Percentiles rank a stretch among this genome's conserved stretches.
Evolutionary conservation across 1,284 basidiomycete species (phyloP).

Genomic region (Naganishia albida): DNA sequence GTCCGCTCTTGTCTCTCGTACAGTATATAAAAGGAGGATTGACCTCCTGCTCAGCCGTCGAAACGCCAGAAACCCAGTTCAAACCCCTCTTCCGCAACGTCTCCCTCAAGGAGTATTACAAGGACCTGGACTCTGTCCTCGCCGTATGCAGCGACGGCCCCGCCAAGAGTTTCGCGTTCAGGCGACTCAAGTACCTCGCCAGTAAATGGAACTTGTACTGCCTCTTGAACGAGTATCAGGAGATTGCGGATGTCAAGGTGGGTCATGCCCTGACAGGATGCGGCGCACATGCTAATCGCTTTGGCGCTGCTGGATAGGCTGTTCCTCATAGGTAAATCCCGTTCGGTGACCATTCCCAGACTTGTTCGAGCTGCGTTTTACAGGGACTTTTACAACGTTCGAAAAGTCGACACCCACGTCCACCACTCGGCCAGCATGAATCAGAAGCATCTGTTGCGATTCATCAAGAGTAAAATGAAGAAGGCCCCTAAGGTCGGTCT

Average conservation of each 20-base stretch:
- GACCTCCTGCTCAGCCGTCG: not conserved
- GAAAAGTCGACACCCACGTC: slow-evolving; percentile 98
- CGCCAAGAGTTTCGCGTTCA: slow-evolving; percentile 92
- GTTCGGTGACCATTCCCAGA: not conserved
- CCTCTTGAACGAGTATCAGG: slow-evolving; percentile 90
- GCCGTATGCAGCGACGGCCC: slow-evolving; percentile 88
- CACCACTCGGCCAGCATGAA: slow-evolving; percentile 99
- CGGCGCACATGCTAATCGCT: not conserved
- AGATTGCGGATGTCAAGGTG: slow-evolving; percentile 93
- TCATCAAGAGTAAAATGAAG: slow-evolving; percentile 80
- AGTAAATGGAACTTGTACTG: slow-evolving; percentile 95
- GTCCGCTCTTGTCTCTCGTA: not conserved
- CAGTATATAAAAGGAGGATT: not conserved
- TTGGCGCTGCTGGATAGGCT: slow-evolving; percentile 54
- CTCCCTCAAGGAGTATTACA: slow-evolving; percentile 84
- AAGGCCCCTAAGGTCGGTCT: slow-evolving; percentile 56
- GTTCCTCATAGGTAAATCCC: slow-evolving; percentile 67
- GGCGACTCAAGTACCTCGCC: slow-evolving; percentile 87
- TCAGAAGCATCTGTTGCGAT: slow-evolving; percentile 98
- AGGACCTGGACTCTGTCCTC: slow-evolving; percentile 90
- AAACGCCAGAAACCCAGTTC: slow-evolving; percentile 42
- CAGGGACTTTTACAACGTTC: slow-evolving; percentile 97
- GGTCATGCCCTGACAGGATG: slow-evolving; percentile 34
- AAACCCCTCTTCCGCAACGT: slow-evolving; percentile 73
- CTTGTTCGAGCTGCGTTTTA: not conserved